These are phyloP conservation scores for Cavenderia fasciculata DNA, from an alignment of 78 protist genomes.

Conservation along the genomic window DNA sequence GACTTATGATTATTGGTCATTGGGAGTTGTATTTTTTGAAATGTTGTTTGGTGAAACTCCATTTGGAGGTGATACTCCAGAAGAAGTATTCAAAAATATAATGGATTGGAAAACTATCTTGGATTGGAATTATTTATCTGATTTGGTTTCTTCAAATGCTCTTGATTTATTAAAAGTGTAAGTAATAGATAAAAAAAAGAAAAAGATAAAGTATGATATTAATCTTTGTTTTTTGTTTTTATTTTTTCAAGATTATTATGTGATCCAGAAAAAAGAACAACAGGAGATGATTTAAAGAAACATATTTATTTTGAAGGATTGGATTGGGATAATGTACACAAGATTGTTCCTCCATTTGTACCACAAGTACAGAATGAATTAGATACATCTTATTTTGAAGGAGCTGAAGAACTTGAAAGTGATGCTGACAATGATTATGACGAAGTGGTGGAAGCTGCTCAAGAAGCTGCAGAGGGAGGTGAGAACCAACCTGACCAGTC, in stretches of 20 bases:
- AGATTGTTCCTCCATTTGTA: conserved; percentile 65
- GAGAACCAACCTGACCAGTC: background rate
- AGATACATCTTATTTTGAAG: conserved; percentile 47
- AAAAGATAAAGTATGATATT: background rate
- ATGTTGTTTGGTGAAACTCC: conserved; percentile 89
- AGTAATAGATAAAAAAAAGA: background rate
- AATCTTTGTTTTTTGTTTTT: background rate
- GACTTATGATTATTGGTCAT: conserved; percentile 94
- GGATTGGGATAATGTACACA: conserved; percentile 87
- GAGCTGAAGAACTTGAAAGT: conserved; percentile 20
- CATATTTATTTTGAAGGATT: conserved; percentile 79
- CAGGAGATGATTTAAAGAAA: conserved; percentile 41
- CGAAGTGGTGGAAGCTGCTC: conserved; percentile 48
- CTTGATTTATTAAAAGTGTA: conserved; percentile 13
- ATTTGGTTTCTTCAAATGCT: conserved; percentile 2
- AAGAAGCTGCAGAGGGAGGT: conserved; percentile 1
- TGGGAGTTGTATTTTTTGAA: conserved; percentile 85
- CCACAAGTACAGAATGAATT: conserved; percentile 72
- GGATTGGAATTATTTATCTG: background rate
- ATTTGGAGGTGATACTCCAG: conserved; percentile 85
- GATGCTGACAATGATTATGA: conserved; percentile 34
- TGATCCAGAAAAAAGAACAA: conserved; percentile 72
- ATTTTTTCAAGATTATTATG: conserved; percentile 30
- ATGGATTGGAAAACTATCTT: conserved; percentile 71
- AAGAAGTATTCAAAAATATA: conserved; percentile 83